These are phyloP conservation scores for Periconia macrospinosa DNA, from an alignment of 2,329 filamentous ascomycete species.

Conservation along the genomic window DNA sequence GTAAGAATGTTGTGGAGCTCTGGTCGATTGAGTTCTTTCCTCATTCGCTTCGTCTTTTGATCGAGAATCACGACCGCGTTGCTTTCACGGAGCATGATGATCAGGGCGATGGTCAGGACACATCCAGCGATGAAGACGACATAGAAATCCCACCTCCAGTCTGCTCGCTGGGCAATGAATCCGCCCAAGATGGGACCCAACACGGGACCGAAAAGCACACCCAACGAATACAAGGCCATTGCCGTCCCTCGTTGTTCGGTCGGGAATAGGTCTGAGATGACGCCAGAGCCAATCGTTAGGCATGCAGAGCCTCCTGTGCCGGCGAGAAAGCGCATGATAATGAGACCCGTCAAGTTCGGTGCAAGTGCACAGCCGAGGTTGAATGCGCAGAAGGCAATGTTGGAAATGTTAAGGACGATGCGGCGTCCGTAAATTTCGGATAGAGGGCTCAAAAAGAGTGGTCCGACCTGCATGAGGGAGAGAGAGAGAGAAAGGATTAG, in stretches of 20 bases:
- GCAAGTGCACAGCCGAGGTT: constrained; percentile 48
- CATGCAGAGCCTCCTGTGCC: constrained; percentile 34
- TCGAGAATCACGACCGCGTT: constrained; percentile 52
- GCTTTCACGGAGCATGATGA: constrained; percentile 51
- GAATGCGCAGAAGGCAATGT: constrained; percentile 56
- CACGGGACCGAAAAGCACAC: constrained; percentile 34
- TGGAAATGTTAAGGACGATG: constrained; percentile 39
- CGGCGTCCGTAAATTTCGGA: constrained; percentile 40
- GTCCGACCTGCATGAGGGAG: constrained; percentile 25
- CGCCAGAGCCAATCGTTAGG: constrained; percentile 40
- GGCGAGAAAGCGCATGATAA: constrained; percentile 38
- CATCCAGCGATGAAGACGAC: constrained; percentile 31
- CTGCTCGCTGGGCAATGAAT: constrained; percentile 37
- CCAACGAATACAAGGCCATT: constrained; percentile 33
- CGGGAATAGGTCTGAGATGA: constrained; percentile 40
- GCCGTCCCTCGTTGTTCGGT: constrained; percentile 36
- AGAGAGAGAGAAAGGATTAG: too few species aligned
- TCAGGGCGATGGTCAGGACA: constrained; percentile 26
- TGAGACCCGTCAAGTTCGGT: constrained; percentile 36
- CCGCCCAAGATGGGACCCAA: constrained; percentile 36
- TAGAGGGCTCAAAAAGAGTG: constrained; percentile 37
- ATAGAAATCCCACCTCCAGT: constrained; percentile 43
- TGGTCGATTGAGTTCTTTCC: constrained; percentile 48
- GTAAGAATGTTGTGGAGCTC: constrained; percentile 51
- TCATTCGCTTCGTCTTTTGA: constrained; percentile 60